A percentile compares a stretch with the other conserved stretches of the same genome.
Conservation (phyloP, 2,329 filamentous ascomycete species). For the Aspergillus sp. region DNA sequence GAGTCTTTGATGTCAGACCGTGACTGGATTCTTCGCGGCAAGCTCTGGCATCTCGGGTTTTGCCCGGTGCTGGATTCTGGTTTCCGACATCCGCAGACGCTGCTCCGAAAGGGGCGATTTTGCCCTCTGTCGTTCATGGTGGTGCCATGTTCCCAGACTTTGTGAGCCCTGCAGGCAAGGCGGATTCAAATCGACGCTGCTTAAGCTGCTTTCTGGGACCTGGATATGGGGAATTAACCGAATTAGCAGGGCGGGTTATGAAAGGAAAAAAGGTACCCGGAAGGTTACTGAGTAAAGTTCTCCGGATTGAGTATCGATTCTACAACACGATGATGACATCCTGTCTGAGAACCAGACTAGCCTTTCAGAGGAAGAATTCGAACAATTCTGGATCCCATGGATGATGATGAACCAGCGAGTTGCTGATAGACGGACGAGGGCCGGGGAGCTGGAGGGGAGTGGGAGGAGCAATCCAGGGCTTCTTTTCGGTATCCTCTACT, state of each 20-base stretch:
- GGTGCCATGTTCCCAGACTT: neutral
- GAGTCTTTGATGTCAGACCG: slow-evolving; percentile 5
- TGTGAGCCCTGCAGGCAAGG: neutral
- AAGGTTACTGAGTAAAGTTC: neutral
- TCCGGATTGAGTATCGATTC: too few species aligned
- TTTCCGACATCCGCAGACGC: slow-evolving; percentile 12
- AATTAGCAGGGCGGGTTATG: too few species aligned
- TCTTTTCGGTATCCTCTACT: neutral
- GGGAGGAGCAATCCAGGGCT: neutral
- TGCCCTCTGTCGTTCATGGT: neutral
- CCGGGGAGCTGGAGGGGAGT: too few species aligned
- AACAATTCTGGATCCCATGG: too few species aligned
- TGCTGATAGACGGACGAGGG: neutral
- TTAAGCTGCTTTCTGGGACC: too few species aligned
- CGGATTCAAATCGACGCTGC: neutral
- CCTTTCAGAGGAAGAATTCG: too few species aligned
- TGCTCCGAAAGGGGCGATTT: neutral
- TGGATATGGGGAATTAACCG: too few species aligned
- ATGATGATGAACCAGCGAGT: too few species aligned
- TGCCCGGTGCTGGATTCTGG: slow-evolving; percentile 13
- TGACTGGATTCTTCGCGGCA: too few species aligned
- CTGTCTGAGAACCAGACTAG: too few species aligned
- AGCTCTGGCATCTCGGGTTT: neutral
- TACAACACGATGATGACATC: too few species aligned
- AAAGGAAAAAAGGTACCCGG: slow-evolving; percentile 5